Conservation (phyloP, 495 filamentous ascomycete species). For the Peziza echinospora region DNA sequence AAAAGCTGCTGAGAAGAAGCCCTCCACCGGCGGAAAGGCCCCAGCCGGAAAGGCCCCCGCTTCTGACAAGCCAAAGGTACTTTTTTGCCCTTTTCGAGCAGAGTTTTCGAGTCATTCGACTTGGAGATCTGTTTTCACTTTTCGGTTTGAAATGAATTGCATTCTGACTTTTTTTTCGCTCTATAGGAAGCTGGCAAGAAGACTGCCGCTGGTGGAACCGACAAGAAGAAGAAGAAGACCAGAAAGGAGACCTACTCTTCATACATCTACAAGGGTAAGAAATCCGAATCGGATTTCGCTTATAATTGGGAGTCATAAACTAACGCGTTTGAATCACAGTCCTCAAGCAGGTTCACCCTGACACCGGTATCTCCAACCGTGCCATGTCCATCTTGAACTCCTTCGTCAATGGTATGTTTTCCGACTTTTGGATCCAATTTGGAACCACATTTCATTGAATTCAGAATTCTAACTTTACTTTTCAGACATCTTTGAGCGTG, state of each 20-base stretch:
- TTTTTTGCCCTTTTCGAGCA: constrained; percentile 6
- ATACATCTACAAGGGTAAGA: constrained; percentile 99
- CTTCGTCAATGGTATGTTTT: constrained; percentile 82
- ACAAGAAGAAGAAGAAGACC: constrained; percentile 99
- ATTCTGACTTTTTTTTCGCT: too few species aligned
- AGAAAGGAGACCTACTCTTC: constrained; percentile 99
- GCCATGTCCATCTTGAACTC: constrained; percentile 99
- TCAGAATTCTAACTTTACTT: constrained; percentile 7
- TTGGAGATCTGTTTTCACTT: constrained; percentile 4
- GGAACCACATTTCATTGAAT: background rate
- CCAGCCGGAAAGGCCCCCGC: constrained; percentile 63
- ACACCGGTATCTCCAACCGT: constrained; percentile 99
- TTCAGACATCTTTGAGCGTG: constrained; percentile 98
- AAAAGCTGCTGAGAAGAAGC: constrained; percentile 91
- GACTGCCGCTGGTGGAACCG: constrained; percentile 76
- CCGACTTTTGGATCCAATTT: too few species aligned
- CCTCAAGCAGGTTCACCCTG: constrained; percentile 98
- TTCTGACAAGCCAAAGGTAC: constrained; percentile 47
- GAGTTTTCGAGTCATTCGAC: background rate
- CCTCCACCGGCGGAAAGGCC: constrained; percentile 88
- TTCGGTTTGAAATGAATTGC: constrained; percentile 4
- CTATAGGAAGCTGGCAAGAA: constrained; percentile 94
- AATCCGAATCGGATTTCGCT: too few species aligned
- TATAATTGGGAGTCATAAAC: too few species aligned
- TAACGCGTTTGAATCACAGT: constrained; percentile 33